Conservation (phyloP, 2,329 filamentous ascomycete genomes). For the Uncinocarpus reesii region DNA sequence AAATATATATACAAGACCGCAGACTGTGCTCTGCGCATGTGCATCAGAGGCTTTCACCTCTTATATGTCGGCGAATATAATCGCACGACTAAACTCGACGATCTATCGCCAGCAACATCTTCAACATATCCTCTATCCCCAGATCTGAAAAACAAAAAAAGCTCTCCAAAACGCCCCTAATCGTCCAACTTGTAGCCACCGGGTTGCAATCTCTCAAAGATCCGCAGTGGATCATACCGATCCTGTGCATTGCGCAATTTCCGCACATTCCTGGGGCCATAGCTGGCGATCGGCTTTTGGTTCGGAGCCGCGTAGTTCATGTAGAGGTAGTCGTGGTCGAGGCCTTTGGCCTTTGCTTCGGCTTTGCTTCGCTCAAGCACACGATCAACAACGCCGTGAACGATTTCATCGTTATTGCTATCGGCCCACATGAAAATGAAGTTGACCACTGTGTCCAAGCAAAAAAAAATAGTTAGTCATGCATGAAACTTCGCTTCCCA, state of each 20-base stretch:
- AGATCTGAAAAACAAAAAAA: background rate
- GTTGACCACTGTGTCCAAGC: slow-evolving; percentile 18
- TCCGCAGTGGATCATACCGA: slow-evolving; percentile 18
- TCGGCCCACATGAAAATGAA: slow-evolving; percentile 26
- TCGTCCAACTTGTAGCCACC: slow-evolving; percentile 36
- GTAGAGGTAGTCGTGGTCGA: slow-evolving; percentile 21
- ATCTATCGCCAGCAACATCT: too few species aligned
- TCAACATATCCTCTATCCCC: too few species aligned
- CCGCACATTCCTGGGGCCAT: slow-evolving; percentile 18
- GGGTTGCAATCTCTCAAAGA: slow-evolving; percentile 29
- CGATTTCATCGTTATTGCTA: slow-evolving; percentile 24
- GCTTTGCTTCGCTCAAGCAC: slow-evolving; percentile 24
- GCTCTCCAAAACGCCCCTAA: slow-evolving; percentile 15
- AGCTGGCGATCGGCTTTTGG: slow-evolving; percentile 19
- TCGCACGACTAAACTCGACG: too few species aligned
- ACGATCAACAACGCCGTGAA: slow-evolving; percentile 22
- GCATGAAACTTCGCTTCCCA: too few species aligned
- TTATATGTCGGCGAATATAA: too few species aligned
- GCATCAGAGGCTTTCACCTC: too few species aligned
- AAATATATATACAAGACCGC: too few species aligned
- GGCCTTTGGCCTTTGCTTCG: slow-evolving; percentile 23
- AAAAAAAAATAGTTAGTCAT: background rate
- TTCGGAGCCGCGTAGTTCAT: slow-evolving; percentile 20
- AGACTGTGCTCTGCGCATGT: too few species aligned
- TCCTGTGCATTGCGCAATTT: slow-evolving; percentile 17